Percentiles rank a stretch among this genome's conserved stretches.
These are phyloP conservation scores for Taphrina populina DNA, from an alignment of 1,139 yeast species.

Conservation along the genomic window DNA sequence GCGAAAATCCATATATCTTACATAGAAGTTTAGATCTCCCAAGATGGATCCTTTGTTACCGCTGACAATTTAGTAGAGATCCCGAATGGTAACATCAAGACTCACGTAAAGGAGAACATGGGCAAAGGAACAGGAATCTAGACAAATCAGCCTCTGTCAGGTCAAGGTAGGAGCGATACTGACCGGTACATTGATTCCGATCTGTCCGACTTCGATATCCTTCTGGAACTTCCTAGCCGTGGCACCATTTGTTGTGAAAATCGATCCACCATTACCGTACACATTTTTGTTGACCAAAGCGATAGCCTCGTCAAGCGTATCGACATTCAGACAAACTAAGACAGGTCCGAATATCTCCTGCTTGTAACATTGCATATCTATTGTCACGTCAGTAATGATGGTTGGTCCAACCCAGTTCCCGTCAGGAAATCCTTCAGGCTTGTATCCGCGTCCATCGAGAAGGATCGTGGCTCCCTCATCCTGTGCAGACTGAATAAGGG, in stretches of 20 bases:
- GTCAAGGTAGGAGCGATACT: too few relatives aligned
- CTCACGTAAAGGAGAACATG: slow-evolving; percentile 67
- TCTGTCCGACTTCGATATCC: slow-evolving; percentile 73
- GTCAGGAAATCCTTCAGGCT: slow-evolving; percentile 55
- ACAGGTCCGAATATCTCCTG: slow-evolving; percentile 81
- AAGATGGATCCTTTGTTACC: slow-evolving; percentile 75
- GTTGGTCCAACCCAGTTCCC: slow-evolving; percentile 80
- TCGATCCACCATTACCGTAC: slow-evolving; percentile 73
- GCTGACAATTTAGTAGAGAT: not conserved
- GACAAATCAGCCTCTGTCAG: not conserved
- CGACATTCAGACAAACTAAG: slow-evolving; percentile 61
- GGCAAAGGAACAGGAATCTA: slow-evolving; percentile 77
- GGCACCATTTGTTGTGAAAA: slow-evolving; percentile 69
- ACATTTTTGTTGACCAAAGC: slow-evolving; percentile 59
- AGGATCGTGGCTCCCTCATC: slow-evolving; percentile 57
- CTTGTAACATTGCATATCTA: slow-evolving; percentile 70
- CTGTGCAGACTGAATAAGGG: slow-evolving; percentile 58
- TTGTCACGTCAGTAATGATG: slow-evolving; percentile 58
- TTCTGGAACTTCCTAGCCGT: slow-evolving; percentile 69
- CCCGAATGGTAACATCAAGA: not conserved
- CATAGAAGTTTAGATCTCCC: slow-evolving; percentile 73
- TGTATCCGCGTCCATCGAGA: slow-evolving; percentile 63
- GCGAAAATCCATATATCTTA: not conserved
- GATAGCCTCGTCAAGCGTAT: slow-evolving; percentile 72
- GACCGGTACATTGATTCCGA: slow-evolving; percentile 72